Evolutionary conservation across 2,329 filamentous ascomycete species (phyloP).

Genomic region (Metarhizium rileyi): DNA sequence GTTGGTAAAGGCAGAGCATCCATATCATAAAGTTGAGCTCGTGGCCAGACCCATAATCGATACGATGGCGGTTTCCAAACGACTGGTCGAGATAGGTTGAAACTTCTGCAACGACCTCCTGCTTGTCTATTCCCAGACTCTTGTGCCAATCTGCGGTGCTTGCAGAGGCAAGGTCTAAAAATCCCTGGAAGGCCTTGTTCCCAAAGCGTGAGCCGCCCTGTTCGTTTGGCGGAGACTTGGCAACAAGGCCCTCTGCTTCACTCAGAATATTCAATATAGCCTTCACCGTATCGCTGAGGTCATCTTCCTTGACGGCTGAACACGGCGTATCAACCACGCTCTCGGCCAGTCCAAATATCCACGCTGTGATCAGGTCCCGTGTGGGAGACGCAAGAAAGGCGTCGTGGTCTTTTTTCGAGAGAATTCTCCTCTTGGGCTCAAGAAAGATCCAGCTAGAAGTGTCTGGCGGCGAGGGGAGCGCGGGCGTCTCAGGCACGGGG

Average conservation of each 20-base stretch:
- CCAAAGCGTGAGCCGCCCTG: constrained; percentile 86
- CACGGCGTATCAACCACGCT: constrained; percentile 63
- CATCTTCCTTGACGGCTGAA: constrained; percentile 46
- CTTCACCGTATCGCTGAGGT: constrained; percentile 49
- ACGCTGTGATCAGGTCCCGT: constrained; percentile 66
- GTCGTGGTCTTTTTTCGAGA: constrained; percentile 71
- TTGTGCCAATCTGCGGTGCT: constrained; percentile 53
- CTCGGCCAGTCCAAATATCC: constrained; percentile 80
- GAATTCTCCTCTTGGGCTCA: constrained; percentile 65
- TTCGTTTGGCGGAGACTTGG: constrained; percentile 68
- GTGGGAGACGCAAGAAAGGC: constrained; percentile 71
- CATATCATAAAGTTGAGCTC: constrained; percentile 96
- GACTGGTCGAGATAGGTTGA: constrained; percentile 73
- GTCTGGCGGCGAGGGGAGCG: constrained; percentile 58
- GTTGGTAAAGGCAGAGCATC: constrained; percentile 86
- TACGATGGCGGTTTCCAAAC: constrained; percentile 76
- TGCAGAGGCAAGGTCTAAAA: constrained; percentile 59
- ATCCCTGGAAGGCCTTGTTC: constrained; percentile 80
- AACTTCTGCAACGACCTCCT: constrained; percentile 55
- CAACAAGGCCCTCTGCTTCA: constrained; percentile 56
- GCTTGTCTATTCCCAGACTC: constrained; percentile 41
- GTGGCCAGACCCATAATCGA: constrained; percentile 96
- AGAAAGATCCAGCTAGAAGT: constrained; percentile 51
- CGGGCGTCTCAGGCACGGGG: constrained; percentile 66
- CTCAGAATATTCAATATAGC: constrained; percentile 62